Evolutionary conservation across 2,329 filamentous ascomycete genomes (phyloP), one percentile per base, ranked within the genome.

Genomic region (Huntiella decipiens): DNA sequence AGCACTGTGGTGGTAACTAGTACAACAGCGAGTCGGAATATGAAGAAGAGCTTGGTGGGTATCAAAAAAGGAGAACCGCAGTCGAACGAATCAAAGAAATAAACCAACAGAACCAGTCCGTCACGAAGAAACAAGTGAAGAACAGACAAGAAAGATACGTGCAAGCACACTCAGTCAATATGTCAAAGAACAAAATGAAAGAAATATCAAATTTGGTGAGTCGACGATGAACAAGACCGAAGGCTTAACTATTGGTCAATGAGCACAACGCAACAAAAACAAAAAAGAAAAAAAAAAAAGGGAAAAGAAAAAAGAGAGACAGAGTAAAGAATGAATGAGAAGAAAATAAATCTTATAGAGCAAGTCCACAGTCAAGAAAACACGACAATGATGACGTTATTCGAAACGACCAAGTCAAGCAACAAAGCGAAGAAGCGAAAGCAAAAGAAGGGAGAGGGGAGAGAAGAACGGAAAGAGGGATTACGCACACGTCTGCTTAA

Each of bases 381-480:
- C 16, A 16, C 12, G 36, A 16, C 22, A 8, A 40, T 10, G 17
- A 38, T 6, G 37, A 39, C 16, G 37, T 16, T 39, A 12, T 15
- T 12, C 22, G 22, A 28, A 28, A 39, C 37, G 15, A 39, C 16
- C 8, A 33, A 31, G 22, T 43, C 12, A 38, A 16, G 5, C 35
- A 43, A 39, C 3, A 38, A 31, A 34, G 33, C 13, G 45, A 46
- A 19, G 17, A 19, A 19, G 17, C 17, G 17, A 19, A 19, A 19
- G 17, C 17, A 19, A 11, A 32, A n/a, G 38, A 35, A 12, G 45
- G 34, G 22, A 39, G 16, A n/a, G 36, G 39, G 19, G 28, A 34
- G n/a, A 41, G 17, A 44, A 44, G 10, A 32, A 31, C 34, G 17
- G 46, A 51, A 17, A 36, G 32, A 38, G 38, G 32, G 32, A 41